A percentile compares a stretch with the other conserved stretches of the same genome.
phyloP scores from a whole-genome alignment of 2,329 filamentous ascomycete genomes.

The Penicillium sp. region DNA sequence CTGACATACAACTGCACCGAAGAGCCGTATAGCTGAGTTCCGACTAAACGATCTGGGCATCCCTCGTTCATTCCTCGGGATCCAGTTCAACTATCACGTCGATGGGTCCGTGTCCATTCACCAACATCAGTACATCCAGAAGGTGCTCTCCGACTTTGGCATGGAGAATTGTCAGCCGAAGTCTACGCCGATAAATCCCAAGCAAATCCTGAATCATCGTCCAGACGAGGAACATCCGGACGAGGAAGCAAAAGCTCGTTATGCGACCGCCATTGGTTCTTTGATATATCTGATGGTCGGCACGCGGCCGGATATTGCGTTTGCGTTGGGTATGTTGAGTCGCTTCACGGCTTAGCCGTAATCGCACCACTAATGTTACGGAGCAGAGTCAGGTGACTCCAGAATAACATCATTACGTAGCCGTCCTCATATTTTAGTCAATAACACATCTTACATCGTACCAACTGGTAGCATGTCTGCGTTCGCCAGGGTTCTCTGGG shows the following conservation, averaged over 20 bases:
- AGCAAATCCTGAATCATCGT: conserved; percentile 5
- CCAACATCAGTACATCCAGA: conserved; percentile 8
- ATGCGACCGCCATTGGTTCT: conserved; percentile 5
- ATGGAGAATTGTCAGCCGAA: conserved; percentile 8
- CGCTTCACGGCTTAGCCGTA: conserved; percentile 10
- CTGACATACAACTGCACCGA: background rate
- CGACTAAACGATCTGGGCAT: conserved; percentile 5
- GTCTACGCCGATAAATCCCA: conserved; percentile 8
- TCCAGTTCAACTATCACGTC: conserved; percentile 7
- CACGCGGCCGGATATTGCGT: conserved; percentile 6
- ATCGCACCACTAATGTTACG: too few species aligned
- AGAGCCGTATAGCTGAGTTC: conserved; percentile 2
- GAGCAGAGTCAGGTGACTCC: too few species aligned
- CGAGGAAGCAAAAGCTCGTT: conserved; percentile 7
- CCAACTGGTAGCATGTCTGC: too few species aligned
- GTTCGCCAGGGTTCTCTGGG: too few species aligned
- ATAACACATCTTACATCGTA: too few species aligned
- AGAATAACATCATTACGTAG: too few species aligned
- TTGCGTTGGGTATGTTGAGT: conserved; percentile 8
- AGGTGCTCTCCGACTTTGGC: conserved; percentile 6
- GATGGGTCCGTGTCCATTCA: conserved; percentile 7
- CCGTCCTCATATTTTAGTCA: too few species aligned
- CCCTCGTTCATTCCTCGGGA: conserved; percentile 5
- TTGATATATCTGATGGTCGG: conserved; percentile 12
- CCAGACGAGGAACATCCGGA: conserved; percentile 7